phyloP scores from a whole-genome alignment of 1,284 basidiomycete species.

The Ceratobasidium papillatum region DNA sequence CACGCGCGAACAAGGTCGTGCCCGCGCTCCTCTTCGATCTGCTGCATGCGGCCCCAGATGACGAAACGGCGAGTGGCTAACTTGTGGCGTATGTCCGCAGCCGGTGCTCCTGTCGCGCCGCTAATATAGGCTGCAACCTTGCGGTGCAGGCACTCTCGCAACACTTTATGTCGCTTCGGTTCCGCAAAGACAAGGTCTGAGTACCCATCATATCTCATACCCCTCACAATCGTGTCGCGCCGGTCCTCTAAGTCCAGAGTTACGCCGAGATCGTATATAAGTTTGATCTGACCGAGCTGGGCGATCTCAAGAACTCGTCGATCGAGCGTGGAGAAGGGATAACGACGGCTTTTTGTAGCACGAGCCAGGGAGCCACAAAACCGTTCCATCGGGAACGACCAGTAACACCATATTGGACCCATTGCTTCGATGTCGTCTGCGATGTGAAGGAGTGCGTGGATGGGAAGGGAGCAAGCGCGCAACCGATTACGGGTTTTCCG shows the following conservation, averaged over 20 bases:
- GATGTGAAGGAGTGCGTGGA: slow-evolving; percentile 58
- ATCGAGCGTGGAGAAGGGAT: slow-evolving; percentile 49
- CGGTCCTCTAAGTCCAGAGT: slow-evolving; percentile 9
- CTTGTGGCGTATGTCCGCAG: not conserved
- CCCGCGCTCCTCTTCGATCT: not conserved
- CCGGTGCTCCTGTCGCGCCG: too few species aligned
- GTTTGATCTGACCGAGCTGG: slow-evolving; percentile 37
- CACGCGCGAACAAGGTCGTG: not conserved
- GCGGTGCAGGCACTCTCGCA: too few species aligned
- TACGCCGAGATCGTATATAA: slow-evolving; percentile 3
- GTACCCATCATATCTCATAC: not conserved
- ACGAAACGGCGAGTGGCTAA: not conserved
- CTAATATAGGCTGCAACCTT: not conserved
- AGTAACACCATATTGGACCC: slow-evolving; percentile 58
- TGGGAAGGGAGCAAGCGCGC: slow-evolving; percentile 53
- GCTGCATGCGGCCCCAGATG: slow-evolving; percentile 12
- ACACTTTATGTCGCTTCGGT: too few species aligned
- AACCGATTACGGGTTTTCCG: slow-evolving; percentile 50
- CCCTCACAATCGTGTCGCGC: not conserved
- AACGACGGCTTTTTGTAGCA: slow-evolving; percentile 46
- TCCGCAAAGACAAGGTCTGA: slow-evolving; percentile 12
- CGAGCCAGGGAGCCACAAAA: slow-evolving; percentile 48
- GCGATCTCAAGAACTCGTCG: slow-evolving; percentile 45
- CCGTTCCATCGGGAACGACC: slow-evolving; percentile 56
- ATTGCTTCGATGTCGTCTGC: slow-evolving; percentile 50